Evolutionary conservation across 345 rosid genomes (phyloP).

Genomic region (Acer negundo): DNA sequence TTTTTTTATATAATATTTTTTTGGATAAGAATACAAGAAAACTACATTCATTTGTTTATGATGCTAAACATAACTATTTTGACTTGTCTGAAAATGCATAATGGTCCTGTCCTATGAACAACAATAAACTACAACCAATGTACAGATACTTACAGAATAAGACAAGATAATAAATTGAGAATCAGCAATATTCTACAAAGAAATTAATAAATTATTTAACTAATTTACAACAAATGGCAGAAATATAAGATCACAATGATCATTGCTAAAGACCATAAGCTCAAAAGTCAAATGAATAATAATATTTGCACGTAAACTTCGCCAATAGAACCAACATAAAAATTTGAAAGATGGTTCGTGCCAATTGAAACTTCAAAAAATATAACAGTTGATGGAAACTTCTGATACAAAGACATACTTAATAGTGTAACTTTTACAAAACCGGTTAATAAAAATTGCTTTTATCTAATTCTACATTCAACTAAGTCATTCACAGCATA

Average conservation of each 20-base stretch:
- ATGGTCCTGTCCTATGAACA: neutral
- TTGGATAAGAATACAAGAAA: neutral
- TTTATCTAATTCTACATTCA: neutral
- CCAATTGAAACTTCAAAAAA: neutral
- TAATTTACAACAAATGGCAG: neutral
- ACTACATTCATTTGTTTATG: neutral
- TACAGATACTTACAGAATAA: neutral
- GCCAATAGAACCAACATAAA: neutral
- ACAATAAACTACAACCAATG: slow-evolving; percentile 7
- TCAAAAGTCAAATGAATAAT: neutral
- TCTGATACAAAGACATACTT: slow-evolving; percentile 8
- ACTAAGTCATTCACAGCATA: neutral
- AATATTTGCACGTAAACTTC: neutral
- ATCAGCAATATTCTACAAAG: neutral
- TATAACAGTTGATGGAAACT: neutral
- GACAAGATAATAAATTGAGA: neutral
- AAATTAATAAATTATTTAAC: neutral
- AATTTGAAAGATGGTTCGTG: neutral
- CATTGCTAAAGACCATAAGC: neutral
- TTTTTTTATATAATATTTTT: too few species aligned
- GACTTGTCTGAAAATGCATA: neutral
- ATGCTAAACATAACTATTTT: neutral
- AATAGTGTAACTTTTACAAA: neutral
- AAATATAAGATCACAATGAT: neutral
- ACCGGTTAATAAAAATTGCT: neutral